Percentiles rank a stretch among this genome's conserved stretches.
Conservation (phyloP, 1,139 yeast species). For the Blastobotrys ciferrii region DNA sequence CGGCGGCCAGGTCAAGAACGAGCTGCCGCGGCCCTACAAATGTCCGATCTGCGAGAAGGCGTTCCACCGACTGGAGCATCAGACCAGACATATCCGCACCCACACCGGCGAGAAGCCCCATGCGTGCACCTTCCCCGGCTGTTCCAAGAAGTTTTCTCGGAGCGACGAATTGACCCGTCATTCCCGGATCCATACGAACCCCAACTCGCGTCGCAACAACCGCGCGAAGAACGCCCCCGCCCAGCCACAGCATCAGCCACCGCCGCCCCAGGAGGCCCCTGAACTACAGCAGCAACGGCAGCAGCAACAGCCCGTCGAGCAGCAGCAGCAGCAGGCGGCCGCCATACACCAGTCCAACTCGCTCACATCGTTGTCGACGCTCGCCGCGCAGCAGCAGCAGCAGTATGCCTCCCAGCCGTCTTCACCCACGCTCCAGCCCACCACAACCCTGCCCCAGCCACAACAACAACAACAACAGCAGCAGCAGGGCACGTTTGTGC, state of each 20-base stretch:
- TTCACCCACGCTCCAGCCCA: conserved; percentile 22
- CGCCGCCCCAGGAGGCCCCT: conserved; percentile 29
- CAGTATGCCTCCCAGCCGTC: conserved; percentile 25
- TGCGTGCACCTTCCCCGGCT: conserved; percentile 82
- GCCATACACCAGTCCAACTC: conserved; percentile 15
- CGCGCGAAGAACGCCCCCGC: conserved; percentile 29
- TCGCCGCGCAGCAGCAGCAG: conserved; percentile 13
- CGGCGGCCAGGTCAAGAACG: conserved; percentile 28
- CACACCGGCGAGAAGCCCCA: conserved; percentile 97
- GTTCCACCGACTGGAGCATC: conserved; percentile 88
- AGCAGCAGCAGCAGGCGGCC: conserved; percentile 4
- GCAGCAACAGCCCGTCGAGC: conserved; percentile 17
- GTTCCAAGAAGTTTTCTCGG: conserved; percentile 79
- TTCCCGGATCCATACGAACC: conserved; percentile 80
- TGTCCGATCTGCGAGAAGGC: conserved; percentile 92
- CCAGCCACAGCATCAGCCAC: conserved; percentile 13
- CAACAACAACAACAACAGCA: conserved; percentile 13
- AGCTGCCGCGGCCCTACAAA: conserved; percentile 69
- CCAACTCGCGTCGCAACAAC: conserved; percentile 58
- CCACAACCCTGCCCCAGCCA: conserved; percentile 4
- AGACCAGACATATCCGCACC: conserved; percentile 89
- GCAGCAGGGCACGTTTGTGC: conserved; percentile 21
- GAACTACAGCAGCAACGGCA: conserved; percentile 17
- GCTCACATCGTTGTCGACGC: conserved; percentile 11
- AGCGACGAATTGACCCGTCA: conserved; percentile 92